Percentiles rank a stretch among this genome's conserved stretches.
These are phyloP conservation scores for Neopestalotiopsis rosae DNA, from an alignment of 2,329 filamentous ascomycete species.

Conservation along the genomic window DNA sequence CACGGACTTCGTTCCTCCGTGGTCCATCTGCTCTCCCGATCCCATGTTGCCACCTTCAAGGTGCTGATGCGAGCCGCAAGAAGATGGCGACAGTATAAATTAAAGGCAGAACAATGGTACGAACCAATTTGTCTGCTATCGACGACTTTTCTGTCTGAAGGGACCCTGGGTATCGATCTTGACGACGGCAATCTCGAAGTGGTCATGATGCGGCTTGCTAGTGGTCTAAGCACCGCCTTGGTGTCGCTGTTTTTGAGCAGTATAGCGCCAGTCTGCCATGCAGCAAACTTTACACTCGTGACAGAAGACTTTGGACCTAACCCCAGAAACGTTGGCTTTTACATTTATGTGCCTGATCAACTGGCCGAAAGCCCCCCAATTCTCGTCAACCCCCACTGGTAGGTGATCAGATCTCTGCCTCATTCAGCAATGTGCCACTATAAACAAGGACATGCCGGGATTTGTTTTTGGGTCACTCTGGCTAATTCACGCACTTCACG, in stretches of 20 bases:
- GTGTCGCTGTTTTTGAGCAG: not conserved
- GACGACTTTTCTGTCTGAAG: too few relatives aligned
- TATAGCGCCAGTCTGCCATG: not conserved
- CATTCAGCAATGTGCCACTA: not conserved
- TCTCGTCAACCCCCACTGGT: conserved; percentile 63
- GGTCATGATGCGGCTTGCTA: not conserved
- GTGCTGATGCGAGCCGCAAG: not conserved
- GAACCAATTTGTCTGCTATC: not conserved
- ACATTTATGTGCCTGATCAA: conserved; percentile 53
- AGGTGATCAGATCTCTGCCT: not conserved
- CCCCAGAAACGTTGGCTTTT: conserved; percentile 56
- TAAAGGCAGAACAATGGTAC: not conserved
- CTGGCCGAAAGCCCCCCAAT: conserved; percentile 52
- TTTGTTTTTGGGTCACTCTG: too few relatives aligned
- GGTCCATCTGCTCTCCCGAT: not conserved
- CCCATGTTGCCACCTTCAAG: too few relatives aligned
- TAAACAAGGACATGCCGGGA: too few relatives aligned
- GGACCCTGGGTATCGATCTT: too few relatives aligned
- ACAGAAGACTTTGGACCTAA: conserved; percentile 47
- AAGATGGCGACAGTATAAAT: not conserved
- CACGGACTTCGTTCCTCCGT: conserved; percentile 16
- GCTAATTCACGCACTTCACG: not conserved
- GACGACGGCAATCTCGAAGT: not conserved
- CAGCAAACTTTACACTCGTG: conserved; percentile 35
- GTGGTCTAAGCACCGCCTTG: not conserved